Evolutionary conservation across 495 filamentous ascomycete species (phyloP).

Genomic region (Xylaria castorea): DNA sequence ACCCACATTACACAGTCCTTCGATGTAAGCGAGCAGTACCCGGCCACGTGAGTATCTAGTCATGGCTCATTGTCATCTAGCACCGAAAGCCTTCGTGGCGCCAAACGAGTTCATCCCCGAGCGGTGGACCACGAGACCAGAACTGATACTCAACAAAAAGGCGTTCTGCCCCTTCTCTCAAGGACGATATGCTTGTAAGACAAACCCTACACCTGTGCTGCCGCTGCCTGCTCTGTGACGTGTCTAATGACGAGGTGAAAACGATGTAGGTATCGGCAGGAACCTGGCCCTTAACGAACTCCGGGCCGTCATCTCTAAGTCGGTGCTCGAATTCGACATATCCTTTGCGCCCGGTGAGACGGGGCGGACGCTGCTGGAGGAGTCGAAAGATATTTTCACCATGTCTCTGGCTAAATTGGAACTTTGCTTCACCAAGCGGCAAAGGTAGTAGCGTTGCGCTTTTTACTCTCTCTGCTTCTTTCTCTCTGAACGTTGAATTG

Average conservation of each 20-base stretch:
- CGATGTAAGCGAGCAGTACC: slow-evolving; percentile 18
- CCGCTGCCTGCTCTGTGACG: not conserved
- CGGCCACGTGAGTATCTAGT: not conserved
- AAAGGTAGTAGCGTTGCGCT: not conserved
- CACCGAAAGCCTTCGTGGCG: slow-evolving; percentile 38
- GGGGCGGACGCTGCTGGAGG: slow-evolving; percentile 33
- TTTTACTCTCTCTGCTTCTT: not conserved
- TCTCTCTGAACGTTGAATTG: slow-evolving; percentile 1
- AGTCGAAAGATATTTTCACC: slow-evolving; percentile 35
- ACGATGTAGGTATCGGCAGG: slow-evolving; percentile 35
- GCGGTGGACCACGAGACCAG: slow-evolving; percentile 48
- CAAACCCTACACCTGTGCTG: not conserved
- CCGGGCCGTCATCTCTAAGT: slow-evolving; percentile 44
- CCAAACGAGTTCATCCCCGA: slow-evolving; percentile 53
- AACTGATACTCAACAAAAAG: slow-evolving; percentile 44
- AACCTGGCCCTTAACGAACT: slow-evolving; percentile 47
- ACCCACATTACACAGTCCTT: slow-evolving; percentile 43
- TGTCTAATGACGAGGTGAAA: slow-evolving; percentile 20
- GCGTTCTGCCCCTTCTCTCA: slow-evolving; percentile 45
- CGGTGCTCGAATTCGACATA: slow-evolving; percentile 46
- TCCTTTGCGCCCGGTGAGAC: slow-evolving; percentile 43
- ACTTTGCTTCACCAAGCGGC: slow-evolving; percentile 30
- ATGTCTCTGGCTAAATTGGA: slow-evolving; percentile 31
- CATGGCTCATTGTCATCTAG: not conserved
- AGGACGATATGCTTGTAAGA: slow-evolving; percentile 25